Evolutionary conservation across 495 filamentous ascomycete genomes (phyloP).

Genomic region (Aspergillus funiculosus): DNA sequence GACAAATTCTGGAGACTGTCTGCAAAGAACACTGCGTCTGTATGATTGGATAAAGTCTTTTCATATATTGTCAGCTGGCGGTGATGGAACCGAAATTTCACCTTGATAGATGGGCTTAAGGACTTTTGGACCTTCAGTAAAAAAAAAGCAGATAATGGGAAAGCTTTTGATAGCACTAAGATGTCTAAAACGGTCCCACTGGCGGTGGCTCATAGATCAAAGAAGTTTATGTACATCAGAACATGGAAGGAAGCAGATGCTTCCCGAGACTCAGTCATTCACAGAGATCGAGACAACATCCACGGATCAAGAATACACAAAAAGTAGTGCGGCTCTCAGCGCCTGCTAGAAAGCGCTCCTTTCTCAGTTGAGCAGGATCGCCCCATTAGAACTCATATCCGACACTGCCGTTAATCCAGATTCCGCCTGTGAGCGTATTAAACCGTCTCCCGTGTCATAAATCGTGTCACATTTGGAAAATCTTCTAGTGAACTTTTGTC

Average conservation of each 20-base stretch:
- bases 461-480: constrained; percentile 36
- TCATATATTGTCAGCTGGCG: too few species aligned
- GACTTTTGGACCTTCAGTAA: not conserved
- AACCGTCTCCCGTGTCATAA: constrained; percentile 37
- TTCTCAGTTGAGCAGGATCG: constrained; percentile 13
- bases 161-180: constrained; percentile 12
- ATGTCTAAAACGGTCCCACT: constrained; percentile 30
- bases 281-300: constrained; percentile 9
- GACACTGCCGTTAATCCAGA: constrained; percentile 28
- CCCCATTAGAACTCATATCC: constrained; percentile 14
- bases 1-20: too few species aligned
- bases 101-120: too few species aligned
- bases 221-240: constrained; percentile 43
- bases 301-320: constrained; percentile 15
- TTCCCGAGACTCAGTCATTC: constrained; percentile 11
- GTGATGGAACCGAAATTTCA: too few species aligned
- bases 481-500: constrained; percentile 33
- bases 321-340: constrained; percentile 12
- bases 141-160: constrained; percentile 1
- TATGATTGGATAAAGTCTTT: too few species aligned
- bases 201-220: constrained; percentile 30
- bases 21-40: too few species aligned
- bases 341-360: constrained; percentile 16
- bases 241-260: constrained; percentile 19
- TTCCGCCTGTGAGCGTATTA: constrained; percentile 28